phyloP scores from a whole-genome alignment of 192 early-diverging fungal genomes.

The Lobosporangium transversale region DNA sequence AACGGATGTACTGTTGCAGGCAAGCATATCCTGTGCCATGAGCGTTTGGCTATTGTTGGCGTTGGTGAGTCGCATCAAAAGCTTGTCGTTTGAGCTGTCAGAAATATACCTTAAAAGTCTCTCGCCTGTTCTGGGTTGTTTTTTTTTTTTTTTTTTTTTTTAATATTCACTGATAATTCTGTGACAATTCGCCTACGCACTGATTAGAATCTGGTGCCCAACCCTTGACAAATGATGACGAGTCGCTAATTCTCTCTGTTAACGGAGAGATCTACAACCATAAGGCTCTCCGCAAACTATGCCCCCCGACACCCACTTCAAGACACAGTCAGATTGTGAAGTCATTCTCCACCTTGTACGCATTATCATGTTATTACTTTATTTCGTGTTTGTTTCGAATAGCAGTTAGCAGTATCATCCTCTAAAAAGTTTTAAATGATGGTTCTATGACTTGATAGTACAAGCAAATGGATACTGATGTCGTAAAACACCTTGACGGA shows the following conservation, averaged over 20 bases:
- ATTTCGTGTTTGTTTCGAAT: too few species aligned
- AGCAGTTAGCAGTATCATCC: too few species aligned
- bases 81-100: too few species aligned
- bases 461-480: constrained; percentile 83
- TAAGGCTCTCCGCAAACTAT: constrained; percentile 76
- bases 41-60: constrained; percentile 98
- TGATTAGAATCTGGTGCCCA: constrained; percentile 89
- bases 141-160: too few species aligned
- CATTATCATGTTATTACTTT: neutral
- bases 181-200: too few species aligned
- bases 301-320: constrained; percentile 83
- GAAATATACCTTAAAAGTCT: too few species aligned
- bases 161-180: too few species aligned
- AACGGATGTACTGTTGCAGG: constrained; percentile 84
- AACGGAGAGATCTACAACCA: constrained; percentile 99
- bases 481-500: constrained; percentile 90
- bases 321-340: constrained; percentile 98
- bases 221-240: constrained; percentile 93
- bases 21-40: constrained; percentile 94
- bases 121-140: too few species aligned
- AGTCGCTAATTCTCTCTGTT: constrained; percentile 86
- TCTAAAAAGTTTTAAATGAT: too few species aligned
- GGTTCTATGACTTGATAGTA: constrained; percentile 70
- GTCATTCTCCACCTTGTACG: constrained; percentile 91
- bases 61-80: constrained; percentile 85